Evolutionary conservation across 108 stramenopile genomes (phyloP).

Genomic region (Asterionellopsis glacialis): DNA sequence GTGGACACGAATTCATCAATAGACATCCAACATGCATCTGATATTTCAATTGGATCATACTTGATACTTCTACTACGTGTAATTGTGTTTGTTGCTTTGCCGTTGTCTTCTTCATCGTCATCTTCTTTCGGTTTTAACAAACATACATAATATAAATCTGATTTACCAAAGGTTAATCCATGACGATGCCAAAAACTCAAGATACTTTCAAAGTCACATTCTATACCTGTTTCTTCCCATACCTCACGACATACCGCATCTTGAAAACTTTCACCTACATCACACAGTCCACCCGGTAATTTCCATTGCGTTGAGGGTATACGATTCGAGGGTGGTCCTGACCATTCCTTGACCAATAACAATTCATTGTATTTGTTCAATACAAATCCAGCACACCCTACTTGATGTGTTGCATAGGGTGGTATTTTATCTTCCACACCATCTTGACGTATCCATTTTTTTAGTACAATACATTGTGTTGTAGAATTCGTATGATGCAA

Average conservation of each 20-base stretch:
- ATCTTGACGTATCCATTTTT: too few species aligned
- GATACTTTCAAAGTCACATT: conserved; percentile 49
- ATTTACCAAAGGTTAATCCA: conserved; percentile 60
- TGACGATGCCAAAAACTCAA: conserved; percentile 83
- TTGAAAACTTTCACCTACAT: conserved; percentile 75
- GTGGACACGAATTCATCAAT: conserved; percentile 5
- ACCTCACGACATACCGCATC: conserved; percentile 80
- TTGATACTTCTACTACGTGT: too few species aligned
- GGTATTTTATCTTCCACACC: conserved; percentile 38
- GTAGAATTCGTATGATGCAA: conserved; percentile 21
- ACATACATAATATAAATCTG: conserved; percentile 77
- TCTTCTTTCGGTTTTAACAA: conserved; percentile 55
- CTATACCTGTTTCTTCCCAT: conserved; percentile 86
- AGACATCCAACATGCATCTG: conserved; percentile 6
- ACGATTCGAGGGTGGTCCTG: conserved; percentile 26
- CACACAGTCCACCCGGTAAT: conserved; percentile 80
- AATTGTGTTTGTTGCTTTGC: conserved; percentile 26
- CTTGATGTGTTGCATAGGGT: conserved; percentile 67
- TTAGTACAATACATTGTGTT: neutral
- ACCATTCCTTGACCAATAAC: conserved; percentile 62
- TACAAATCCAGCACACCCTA: conserved; percentile 69
- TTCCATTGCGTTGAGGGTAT: conserved; percentile 78
- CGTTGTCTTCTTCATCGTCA: conserved; percentile 36
- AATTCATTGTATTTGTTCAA: conserved; percentile 60
- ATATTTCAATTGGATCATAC: conserved; percentile 9